phyloP scores from a whole-genome alignment of 2,329 filamentous ascomycete genomes.

The Albifimbria verrucaria region DNA sequence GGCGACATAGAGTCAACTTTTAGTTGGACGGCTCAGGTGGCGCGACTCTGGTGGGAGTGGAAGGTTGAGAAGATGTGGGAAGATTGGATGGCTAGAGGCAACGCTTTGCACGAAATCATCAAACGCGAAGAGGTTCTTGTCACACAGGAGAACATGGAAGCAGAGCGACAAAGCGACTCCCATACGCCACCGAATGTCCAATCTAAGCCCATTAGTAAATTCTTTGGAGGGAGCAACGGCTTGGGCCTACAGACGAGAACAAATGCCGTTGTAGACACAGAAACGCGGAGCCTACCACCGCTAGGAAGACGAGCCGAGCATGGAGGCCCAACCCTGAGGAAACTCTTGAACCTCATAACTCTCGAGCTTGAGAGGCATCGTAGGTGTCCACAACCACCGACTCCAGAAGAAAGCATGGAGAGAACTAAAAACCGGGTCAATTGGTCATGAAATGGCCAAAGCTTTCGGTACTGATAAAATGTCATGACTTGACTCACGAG shows the following conservation, averaged over 20 bases:
- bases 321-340: not conserved
- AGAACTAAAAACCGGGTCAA: too few species aligned
- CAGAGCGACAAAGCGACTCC: not conserved
- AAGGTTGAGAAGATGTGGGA: conserved; percentile 27
- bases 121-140: conserved; percentile 32
- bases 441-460: too few species aligned
- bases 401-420: too few species aligned
- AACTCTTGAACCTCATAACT: not conserved
- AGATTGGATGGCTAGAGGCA: conserved; percentile 38
- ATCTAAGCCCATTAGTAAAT: too few species aligned
- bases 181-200: conserved; percentile 9
- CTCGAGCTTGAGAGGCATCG: not conserved
- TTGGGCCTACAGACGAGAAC: too few species aligned
- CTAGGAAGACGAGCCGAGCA: not conserved
- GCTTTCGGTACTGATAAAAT: too few species aligned
- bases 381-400: not conserved
- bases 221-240: too few species aligned
- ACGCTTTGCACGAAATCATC: conserved; percentile 37
- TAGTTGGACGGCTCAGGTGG: conserved; percentile 24
- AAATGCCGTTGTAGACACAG: too few species aligned
- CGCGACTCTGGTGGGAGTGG: conserved; percentile 26
- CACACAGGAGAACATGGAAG: conserved; percentile 14
- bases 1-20: conserved; percentile 23
- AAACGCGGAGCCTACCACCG: too few species aligned
- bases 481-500: too few species aligned